A percentile compares a stretch with the other conserved stretches of the same genome.
Conservation (phyloP, 148 eudicot species). For the Silene uniflora region DNA sequence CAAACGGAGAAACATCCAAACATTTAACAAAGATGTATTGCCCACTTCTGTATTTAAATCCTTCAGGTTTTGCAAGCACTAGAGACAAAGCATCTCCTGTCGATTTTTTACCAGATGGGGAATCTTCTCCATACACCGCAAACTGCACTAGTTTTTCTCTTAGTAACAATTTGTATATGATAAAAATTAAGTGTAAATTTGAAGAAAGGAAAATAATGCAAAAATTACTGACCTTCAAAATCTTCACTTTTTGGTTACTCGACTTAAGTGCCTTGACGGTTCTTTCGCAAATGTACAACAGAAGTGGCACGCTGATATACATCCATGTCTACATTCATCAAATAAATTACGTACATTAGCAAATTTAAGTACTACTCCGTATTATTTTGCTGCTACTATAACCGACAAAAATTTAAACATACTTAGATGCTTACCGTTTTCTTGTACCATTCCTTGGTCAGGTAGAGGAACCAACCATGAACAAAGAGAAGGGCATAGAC, state of each 20-base stretch:
- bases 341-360: not conserved
- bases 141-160: slow-evolving; percentile 29
- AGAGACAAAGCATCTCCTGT: slow-evolving; percentile 49
- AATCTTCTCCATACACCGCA: slow-evolving; percentile 36
- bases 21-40: slow-evolving; percentile 60
- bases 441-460: slow-evolving; percentile 61
- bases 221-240: slow-evolving; percentile 34
- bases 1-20: slow-evolving; percentile 49
- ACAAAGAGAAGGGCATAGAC: slow-evolving; percentile 63
- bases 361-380: not conserved
- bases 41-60: slow-evolving; percentile 50
- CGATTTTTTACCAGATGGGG: not conserved
- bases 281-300: slow-evolving; percentile 39
- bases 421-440: slow-evolving; percentile 45
- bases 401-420: too few relatives aligned
- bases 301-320: slow-evolving; percentile 49
- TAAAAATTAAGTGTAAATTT: not conserved
- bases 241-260: slow-evolving; percentile 40
- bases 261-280: slow-evolving; percentile 38
- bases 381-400: too few relatives aligned
- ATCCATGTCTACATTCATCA: slow-evolving; percentile 44
- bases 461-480: slow-evolving; percentile 60
- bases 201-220: not conserved
- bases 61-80: slow-evolving; percentile 43
- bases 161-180: not conserved